Base-by-base conservation (phyloP, 805 yeast species). In the Ogataea ramenticola region DNA sequence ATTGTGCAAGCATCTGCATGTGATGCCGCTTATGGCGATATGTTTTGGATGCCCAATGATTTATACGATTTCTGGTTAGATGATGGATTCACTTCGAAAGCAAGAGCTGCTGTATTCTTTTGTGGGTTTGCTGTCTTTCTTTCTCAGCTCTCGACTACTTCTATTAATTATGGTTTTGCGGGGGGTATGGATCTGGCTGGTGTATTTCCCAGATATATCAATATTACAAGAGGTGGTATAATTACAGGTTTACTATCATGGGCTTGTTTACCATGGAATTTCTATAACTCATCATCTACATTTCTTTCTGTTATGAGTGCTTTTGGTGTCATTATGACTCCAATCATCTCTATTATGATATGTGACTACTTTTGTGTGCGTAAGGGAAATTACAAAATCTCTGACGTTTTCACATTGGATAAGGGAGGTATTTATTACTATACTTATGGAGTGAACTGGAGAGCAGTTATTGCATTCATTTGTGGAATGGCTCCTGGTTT, bases 181-280 rank as follows among this genome's bases (percentile, higher is more conserved):
- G 75, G 74, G n/a, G 79, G 77, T 27, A 75, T 73, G 64, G 79
- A 74, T 47, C 48, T 75, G 47, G 68, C 77, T 22, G 75, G 71
- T 42, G 50, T 74, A 46, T 62, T 65, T 43, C 78, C 77, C 26
- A 55, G 59, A 36, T 69, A 61, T 50, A 54, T 73, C 49, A 68
- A 68, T 50, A 67, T 74, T 41, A 58, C 64, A 40, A 57, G 77
- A 40, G 82, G 80, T 19, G 70, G 75, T 36, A 55, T 67, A 51
- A 49, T 73, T 42, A 64, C 64, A 30, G 56, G 55, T 16, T 30
- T 60, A 16, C 48, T 64, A n/a, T 52, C 69, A 2, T 65, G 69
- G 67, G 62, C 57, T 7, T 54, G 60, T 12, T 67, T 65, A 42
- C 75, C 75, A 14, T 71, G 75, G 75, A 50, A 53, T 20, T 58